Conservation (phyloP, 148 eudicot genomes). For the Spergularia marina region DNA sequence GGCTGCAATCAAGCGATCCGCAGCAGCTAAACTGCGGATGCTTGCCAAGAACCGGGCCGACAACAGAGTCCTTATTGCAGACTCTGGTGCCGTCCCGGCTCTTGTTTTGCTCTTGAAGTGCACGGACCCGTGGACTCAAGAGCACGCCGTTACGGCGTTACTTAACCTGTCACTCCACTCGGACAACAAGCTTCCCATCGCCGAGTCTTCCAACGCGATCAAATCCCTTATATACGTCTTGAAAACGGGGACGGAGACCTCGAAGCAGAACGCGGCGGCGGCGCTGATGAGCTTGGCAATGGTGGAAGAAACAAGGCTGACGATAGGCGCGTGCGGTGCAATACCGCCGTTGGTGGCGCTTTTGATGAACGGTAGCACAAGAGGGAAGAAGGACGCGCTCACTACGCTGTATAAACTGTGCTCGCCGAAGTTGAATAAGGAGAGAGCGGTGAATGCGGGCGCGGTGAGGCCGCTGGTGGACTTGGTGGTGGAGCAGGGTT, state of each 20-base stretch:
- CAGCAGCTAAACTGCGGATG: slow-evolving; percentile 67
- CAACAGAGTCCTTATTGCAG: slow-evolving; percentile 71
- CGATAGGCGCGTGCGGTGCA: slow-evolving; percentile 86
- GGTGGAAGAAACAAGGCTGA: slow-evolving; percentile 64
- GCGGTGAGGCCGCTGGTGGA: slow-evolving; percentile 69
- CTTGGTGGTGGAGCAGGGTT: slow-evolving; percentile 55
- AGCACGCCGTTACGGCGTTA: slow-evolving; percentile 81
- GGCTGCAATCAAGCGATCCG: slow-evolving; percentile 56
- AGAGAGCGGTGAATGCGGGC: slow-evolving; percentile 75
- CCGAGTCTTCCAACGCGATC: slow-evolving; percentile 45
- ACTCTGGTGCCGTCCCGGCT: slow-evolving; percentile 74
- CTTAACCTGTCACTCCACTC: slow-evolving; percentile 62
- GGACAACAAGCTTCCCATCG: slow-evolving; percentile 43
- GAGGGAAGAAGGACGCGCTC: slow-evolving; percentile 87
- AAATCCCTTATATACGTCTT: slow-evolving; percentile 68
- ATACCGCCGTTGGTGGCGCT: slow-evolving; percentile 71
- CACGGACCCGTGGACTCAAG: slow-evolving; percentile 74
- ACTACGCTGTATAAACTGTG: slow-evolving; percentile 86
- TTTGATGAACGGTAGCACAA: slow-evolving; percentile 45
- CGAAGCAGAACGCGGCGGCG: slow-evolving; percentile 87
- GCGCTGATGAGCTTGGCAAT: slow-evolving; percentile 68
- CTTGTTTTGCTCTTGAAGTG: slow-evolving; percentile 56
- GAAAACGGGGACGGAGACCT: slow-evolving; percentile 73
- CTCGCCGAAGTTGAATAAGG: slow-evolving; percentile 57
- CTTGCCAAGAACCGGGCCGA: slow-evolving; percentile 85